Conservation (phyloP, 352 stramenopile genomes). For the Blastocystis sp. region DNA sequence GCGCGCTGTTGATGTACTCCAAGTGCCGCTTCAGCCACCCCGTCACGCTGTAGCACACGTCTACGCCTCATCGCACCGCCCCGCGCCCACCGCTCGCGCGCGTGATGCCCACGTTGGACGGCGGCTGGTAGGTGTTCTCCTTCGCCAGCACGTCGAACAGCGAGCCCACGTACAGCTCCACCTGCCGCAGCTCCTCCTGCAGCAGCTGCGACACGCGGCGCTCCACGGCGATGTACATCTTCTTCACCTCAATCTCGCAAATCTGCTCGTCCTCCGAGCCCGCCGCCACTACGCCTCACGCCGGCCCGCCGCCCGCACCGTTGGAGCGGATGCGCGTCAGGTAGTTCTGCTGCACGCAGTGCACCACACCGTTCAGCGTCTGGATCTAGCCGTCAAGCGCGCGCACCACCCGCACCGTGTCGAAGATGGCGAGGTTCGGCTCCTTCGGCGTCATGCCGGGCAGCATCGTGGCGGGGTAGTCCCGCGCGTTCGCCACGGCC, state of each 20-base stretch:
- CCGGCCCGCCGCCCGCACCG: not conserved
- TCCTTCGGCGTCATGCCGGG: not conserved
- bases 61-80: not conserved
- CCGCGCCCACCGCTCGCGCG: not conserved
- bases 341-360: constrained; percentile 69
- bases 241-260: constrained; percentile 61
- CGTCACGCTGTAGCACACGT: constrained; percentile 57
- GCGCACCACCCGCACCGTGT: not conserved
- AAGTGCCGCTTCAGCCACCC: constrained; percentile 52
- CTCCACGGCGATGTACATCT: constrained; percentile 58
- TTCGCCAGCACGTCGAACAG: constrained; percentile 25
- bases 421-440: constrained; percentile 6
- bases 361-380: constrained; percentile 56
- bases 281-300: not conserved
- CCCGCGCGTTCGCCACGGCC: not conserved
- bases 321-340: constrained; percentile 31
- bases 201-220: constrained; percentile 21
- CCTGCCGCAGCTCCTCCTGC: constrained; percentile 31
- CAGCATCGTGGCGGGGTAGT: constrained; percentile 38
- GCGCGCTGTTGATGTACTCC: not conserved
- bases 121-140: constrained; percentile 56
- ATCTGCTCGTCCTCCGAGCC: constrained; percentile 47
- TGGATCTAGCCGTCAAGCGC: constrained; percentile 19
- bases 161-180: constrained; percentile 24
- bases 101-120: constrained; percentile 49